Evolutionary conservation across 208 protist genomes (phyloP).

Genomic region (Acanthamoeba healyi): DNA sequence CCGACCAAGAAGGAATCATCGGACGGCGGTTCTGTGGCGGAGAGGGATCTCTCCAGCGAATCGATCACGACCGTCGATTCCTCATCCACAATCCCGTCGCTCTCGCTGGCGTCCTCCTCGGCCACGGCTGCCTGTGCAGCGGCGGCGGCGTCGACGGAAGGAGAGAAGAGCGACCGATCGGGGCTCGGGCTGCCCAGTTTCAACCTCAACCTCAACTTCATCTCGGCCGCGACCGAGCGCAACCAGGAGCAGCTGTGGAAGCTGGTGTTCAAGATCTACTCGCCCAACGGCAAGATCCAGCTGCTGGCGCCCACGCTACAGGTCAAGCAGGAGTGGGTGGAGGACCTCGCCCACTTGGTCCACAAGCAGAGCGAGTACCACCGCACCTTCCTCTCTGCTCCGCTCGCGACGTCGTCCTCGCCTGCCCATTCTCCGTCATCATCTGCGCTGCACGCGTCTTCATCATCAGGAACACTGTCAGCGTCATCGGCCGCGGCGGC

Average conservation of each 20-base stretch:
- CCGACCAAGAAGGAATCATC: background rate
- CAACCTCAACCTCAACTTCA: slow-evolving; percentile 11
- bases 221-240: background rate
- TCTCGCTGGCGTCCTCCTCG: background rate
- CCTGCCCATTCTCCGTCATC: background rate
- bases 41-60: too few relatives aligned
- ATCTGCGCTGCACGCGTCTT: background rate
- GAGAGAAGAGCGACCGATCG: background rate
- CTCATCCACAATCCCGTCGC: background rate
- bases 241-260: slow-evolving; percentile 13
- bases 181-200: background rate
- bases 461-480: background rate
- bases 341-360: slow-evolving; percentile 22
- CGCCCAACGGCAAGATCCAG: slow-evolving; percentile 44
- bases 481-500: background rate
- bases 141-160: background rate
- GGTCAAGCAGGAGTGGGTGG: slow-evolving; percentile 40
- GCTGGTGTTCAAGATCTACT: slow-evolving; percentile 45
- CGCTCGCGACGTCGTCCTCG: background rate
- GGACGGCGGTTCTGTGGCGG: background rate
- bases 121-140: background rate
- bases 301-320: slow-evolving; percentile 25
- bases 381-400: background rate
- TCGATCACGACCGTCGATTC: background rate
- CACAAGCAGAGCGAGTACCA: slow-evolving; percentile 26